Evolutionary conservation across 2,329 filamentous ascomycete species (phyloP).

Genomic region (Penicillium griseofulvum): DNA sequence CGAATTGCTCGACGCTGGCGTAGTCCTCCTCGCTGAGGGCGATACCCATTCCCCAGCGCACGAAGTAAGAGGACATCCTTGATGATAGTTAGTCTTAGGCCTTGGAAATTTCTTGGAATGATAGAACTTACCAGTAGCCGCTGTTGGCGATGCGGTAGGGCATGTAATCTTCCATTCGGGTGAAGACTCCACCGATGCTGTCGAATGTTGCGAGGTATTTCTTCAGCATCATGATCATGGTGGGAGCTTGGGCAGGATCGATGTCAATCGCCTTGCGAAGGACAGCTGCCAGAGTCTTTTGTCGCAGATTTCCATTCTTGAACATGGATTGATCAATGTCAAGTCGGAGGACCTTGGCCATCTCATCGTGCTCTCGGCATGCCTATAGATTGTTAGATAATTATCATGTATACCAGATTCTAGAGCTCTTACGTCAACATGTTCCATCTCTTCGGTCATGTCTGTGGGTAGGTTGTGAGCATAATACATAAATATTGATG

Average conservation of each 20-base stretch:
- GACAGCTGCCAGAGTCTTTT: neutral
- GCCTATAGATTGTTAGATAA: neutral
- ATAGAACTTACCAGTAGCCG: neutral
- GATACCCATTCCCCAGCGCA: neutral
- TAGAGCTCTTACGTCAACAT: neutral
- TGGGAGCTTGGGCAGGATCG: neutral
- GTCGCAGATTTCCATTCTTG: neutral
- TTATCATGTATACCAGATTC: neutral
- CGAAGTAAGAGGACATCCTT: neutral
- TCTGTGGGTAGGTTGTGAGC: neutral
- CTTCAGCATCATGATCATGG: neutral
- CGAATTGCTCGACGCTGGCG: conserved; percentile 5
- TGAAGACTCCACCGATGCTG: neutral
- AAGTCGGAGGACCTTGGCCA: neutral
- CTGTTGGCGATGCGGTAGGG: neutral
- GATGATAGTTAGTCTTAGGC: neutral
- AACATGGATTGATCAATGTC: neutral
- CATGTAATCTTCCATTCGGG: neutral
- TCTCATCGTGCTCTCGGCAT: neutral
- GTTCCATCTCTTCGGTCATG: neutral
- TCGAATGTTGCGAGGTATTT: neutral
- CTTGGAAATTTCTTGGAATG: too few species aligned
- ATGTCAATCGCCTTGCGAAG: neutral
- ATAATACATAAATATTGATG: too few species aligned
- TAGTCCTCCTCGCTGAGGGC: conserved; percentile 4